Conservation (phyloP, 176 grass and related monocot species). For the Elymus sibiricus region DNA sequence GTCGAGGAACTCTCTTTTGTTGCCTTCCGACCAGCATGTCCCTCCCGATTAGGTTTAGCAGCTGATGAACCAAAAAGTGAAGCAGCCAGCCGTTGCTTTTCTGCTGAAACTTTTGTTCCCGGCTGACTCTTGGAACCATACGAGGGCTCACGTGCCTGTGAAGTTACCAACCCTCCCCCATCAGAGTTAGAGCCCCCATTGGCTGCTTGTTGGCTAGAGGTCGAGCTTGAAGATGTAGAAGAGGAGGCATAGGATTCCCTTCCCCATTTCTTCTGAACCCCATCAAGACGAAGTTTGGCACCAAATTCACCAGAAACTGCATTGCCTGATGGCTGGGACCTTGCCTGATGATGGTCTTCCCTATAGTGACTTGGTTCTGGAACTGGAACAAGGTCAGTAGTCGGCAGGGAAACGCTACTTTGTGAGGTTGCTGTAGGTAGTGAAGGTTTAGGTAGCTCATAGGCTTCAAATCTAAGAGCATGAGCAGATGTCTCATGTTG, state of each 20-base stretch:
- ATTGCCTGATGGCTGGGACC: slow-evolving; percentile 41
- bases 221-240: slow-evolving; percentile 67
- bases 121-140: slow-evolving; percentile 68
- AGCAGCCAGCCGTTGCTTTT: slow-evolving; percentile 90
- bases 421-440: slow-evolving; percentile 42
- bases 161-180: slow-evolving; percentile 38
- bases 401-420: slow-evolving; percentile 27
- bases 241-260: slow-evolving; percentile 77
- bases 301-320: slow-evolving; percentile 64
- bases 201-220: slow-evolving; percentile 47
- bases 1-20: slow-evolving; percentile 41
- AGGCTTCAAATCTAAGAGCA: slow-evolving; percentile 91
- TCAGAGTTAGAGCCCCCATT: slow-evolving; percentile 63
- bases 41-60: slow-evolving; percentile 61
- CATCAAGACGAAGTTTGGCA: slow-evolving; percentile 79
- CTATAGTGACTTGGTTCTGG: slow-evolving; percentile 58
- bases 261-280: slow-evolving; percentile 98
- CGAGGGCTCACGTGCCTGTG: slow-evolving; percentile 43
- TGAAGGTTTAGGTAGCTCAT: slow-evolving; percentile 86
- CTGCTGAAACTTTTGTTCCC: slow-evolving; percentile 67
- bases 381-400: slow-evolving; percentile 73
- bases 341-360: slow-evolving; percentile 59
- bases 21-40: slow-evolving; percentile 40
- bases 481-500: slow-evolving; percentile 74
- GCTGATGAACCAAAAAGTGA: slow-evolving; percentile 81